Base-by-base conservation (phyloP, 352 stramenopile genomes). In the Phytophthora sp. region DNA sequence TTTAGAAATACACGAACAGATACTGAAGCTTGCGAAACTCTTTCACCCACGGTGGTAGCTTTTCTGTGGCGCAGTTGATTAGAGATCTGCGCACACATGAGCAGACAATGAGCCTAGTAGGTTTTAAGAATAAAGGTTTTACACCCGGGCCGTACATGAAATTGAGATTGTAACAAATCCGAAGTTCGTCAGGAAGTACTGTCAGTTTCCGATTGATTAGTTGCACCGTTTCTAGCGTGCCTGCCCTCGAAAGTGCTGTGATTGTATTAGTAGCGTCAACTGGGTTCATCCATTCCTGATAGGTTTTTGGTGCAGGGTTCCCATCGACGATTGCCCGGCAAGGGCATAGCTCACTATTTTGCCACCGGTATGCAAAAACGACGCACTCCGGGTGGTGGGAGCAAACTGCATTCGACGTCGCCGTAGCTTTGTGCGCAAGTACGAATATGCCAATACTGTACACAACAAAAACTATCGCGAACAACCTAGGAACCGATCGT, bases 11-110 rank as follows among this genome's bases (percentile, higher is more conserved):
- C 15, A n/a, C 61, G 26, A 65, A 82, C 73, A 82, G 15, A 15
- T 75, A 76, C 26, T 76, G 57, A 4, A 79, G 66, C 12, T 74
- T 64, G n/a, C 50, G 60, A 37, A 82, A 72, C 1, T 56, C 54
- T 4, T 49, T 62, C 1, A 50, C 12, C 71, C 71, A 79, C 10
- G 34, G 6, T n/a, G 66, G 71, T 3, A 79, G n/a, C 26, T 50
- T 17, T 10, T 66, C 35, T 6, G 35, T 60, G 2, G 50, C 70
- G 1, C 66, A 64, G 48, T 76, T 72, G 8, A 74, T 39, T 12
- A 79, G 20, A 1, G 37, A 66, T 10, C 71, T 79, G 18, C 34
- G 17, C 18, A 52, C 27, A 31, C 13, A 37, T 12, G 18, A 30
- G 15, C 4, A 9, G 39, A n/a, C n/a, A n/a, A n/a, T n/a, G n/a